A percentile compares a stretch with the other conserved stretches of the same genome.
These are phyloP conservation scores for Globisporangium cylindrosporum DNA, from an alignment of 352 stramenopile species.

Conservation along the genomic window DNA sequence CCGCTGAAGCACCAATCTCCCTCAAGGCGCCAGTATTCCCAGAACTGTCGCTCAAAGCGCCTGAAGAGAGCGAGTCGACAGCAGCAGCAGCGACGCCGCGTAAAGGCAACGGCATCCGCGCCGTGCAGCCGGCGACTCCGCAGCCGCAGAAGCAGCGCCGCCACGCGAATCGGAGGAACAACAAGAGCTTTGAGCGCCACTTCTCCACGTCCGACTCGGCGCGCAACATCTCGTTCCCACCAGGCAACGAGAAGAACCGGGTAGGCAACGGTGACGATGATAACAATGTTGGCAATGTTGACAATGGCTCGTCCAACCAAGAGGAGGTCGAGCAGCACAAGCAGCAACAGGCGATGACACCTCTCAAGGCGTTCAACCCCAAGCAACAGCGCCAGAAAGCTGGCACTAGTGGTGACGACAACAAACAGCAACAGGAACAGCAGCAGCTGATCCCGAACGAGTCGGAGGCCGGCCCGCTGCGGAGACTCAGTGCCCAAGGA, in stretches of 20 bases:
- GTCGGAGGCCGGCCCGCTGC: slow-evolving; percentile 52
- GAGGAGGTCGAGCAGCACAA: slow-evolving; percentile 21
- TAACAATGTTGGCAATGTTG: slow-evolving; percentile 21
- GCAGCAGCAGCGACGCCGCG: neutral
- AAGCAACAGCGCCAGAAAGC: slow-evolving; percentile 17
- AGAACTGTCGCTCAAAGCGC: slow-evolving; percentile 25
- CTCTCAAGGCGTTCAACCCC: slow-evolving; percentile 16
- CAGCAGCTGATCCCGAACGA: slow-evolving; percentile 23
- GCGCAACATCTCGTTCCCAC: slow-evolving; percentile 18
- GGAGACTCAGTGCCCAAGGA: slow-evolving; percentile 46
- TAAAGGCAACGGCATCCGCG: slow-evolving; percentile 4
- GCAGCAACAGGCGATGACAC: slow-evolving; percentile 3
- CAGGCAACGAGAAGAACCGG: slow-evolving; percentile 27
- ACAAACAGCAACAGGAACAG: slow-evolving; percentile 4
- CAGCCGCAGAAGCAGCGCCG: slow-evolving; percentile 39
- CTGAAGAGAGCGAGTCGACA: neutral
- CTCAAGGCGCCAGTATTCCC: slow-evolving; percentile 20
- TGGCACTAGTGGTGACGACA: neutral
- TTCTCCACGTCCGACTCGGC: slow-evolving; percentile 20
- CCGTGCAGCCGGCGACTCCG: slow-evolving; percentile 36
- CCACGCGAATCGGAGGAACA: slow-evolving; percentile 20
- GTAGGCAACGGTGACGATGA: neutral
- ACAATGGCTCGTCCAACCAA: slow-evolving; percentile 26
- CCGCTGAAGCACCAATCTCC: neutral
- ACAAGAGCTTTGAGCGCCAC: slow-evolving; percentile 26